These are phyloP conservation scores for Paradendryphiella salina DNA, from an alignment of 2,329 filamentous ascomycete species.

Conservation along the genomic window DNA sequence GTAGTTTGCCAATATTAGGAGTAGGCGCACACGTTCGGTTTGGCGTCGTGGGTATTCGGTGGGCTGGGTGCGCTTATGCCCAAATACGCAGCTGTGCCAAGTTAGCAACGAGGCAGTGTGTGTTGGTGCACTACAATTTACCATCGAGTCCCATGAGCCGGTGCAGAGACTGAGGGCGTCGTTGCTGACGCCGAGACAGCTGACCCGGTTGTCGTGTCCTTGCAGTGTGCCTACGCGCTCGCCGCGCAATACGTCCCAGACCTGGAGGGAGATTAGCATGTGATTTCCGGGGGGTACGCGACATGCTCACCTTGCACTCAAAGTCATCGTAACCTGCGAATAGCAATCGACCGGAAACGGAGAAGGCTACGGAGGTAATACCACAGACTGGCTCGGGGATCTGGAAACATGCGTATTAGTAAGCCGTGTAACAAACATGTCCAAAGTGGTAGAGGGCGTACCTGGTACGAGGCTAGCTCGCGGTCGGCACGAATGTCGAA, in stretches of 20 bases:
- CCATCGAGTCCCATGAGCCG: conserved; percentile 98
- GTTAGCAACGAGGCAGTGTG: conserved; percentile 24
- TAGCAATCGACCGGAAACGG: conserved; percentile 89
- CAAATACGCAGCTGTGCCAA: conserved; percentile 55
- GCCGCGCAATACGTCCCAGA: conserved; percentile 95
- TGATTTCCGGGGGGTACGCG: not conserved
- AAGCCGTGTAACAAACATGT: conserved; percentile 10
- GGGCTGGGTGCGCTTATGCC: conserved; percentile 48
- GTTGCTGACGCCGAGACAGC: conserved; percentile 97
- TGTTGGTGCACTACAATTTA: conserved; percentile 58
- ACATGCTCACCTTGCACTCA: conserved; percentile 87
- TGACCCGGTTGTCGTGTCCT: conserved; percentile 97
- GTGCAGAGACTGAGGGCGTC: conserved; percentile 99
- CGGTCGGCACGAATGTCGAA: conserved; percentile 98
- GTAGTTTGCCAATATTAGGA: conserved; percentile 34
- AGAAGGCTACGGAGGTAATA: conserved; percentile 97
- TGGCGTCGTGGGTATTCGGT: conserved; percentile 32
- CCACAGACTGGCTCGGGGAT: conserved; percentile 97
- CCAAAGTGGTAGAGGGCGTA: conserved; percentile 11
- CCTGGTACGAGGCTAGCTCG: conserved; percentile 67
- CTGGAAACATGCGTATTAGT: conserved; percentile 55
- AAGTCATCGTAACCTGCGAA: conserved; percentile 99
- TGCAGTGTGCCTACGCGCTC: conserved; percentile 97
- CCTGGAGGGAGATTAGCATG: conserved; percentile 58
- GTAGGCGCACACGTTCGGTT: conserved; percentile 35